Base-by-base conservation (phyloP, 1,139 yeast species). In the Williopsis jadinii region DNA sequence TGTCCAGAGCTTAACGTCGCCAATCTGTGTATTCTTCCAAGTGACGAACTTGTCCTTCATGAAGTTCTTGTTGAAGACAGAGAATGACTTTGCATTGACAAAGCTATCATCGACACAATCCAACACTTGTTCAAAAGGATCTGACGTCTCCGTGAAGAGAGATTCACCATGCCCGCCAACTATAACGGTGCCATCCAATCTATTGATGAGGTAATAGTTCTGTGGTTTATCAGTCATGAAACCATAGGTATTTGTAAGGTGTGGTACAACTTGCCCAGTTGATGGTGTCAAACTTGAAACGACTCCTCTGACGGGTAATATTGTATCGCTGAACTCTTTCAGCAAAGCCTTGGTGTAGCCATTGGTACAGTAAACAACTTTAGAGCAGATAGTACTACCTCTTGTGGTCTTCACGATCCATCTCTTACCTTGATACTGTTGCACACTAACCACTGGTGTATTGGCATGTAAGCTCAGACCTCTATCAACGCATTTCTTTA, bases 391-490 rank as follows among this genome's bases (percentile, higher is more conserved):
- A 1, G 67, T 53, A 2, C 40, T 39, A 26, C 72, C 72, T 35
- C 65, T 42, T 12, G 51, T 36, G 2, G 73, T 66, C 9, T 46
- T 35, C 5, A 66, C 62, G 3, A 47, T 28, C 43, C 54, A 54
- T 13, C 51, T 52, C 10, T 57, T 58, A 26, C 46, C 47, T 29
- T 48, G 43, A 8, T 43, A 11, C 31, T 41, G 30, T 4, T 39
- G 40, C 8, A 65, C 53, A 1, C 48, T 44, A 4, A 51, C 50
- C 3, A 63, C 74, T 3, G 59, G 52, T 0, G 74, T 67, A 46
- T 67, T 60, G 3, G 75, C 61, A 44, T 69, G 71, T 14, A 71
- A 45, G 40, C 66, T 60, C 28, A 68, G 50, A 3, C 70, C 70
- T 19, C 51, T 49, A 11, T 47, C 42, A 13, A 67, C 52, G 30